phyloP scores from a whole-genome alignment of 345 rosid genomes.

The thale cress (Arabidopsis thaliana) region DNA sequence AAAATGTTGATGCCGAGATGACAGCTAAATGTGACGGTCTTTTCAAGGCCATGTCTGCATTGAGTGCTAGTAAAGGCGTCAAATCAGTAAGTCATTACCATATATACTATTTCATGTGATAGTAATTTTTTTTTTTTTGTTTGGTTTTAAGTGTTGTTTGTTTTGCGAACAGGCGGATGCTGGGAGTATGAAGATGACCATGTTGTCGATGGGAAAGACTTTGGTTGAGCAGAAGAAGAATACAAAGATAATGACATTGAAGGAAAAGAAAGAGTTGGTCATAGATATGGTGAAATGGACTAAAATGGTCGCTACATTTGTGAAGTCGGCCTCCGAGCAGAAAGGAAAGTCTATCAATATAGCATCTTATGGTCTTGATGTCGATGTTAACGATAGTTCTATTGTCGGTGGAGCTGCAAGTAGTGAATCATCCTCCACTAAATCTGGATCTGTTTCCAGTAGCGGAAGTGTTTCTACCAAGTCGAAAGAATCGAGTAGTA shows the following conservation, averaged over 20 bases:
- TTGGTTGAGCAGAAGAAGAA: constrained; percentile 32
- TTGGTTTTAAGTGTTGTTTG: background rate
- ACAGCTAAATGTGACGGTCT: constrained; percentile 8
- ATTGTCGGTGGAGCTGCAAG: background rate
- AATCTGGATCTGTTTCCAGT: background rate
- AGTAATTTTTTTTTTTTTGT: background rate
- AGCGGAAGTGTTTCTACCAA: background rate
- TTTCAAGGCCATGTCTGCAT: constrained; percentile 27
- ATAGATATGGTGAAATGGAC: constrained; percentile 37
- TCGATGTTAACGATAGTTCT: constrained; percentile 20
- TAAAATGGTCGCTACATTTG: constrained; percentile 18
- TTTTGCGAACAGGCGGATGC: constrained; percentile 24
- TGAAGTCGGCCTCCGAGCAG: constrained; percentile 31
- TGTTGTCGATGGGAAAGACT: constrained; percentile 36
- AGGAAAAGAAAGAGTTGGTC: constrained; percentile 20
- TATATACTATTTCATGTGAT: background rate
- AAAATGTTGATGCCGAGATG: constrained; percentile 20
- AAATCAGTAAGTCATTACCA: constrained; percentile 35
- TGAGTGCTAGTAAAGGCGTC: constrained; percentile 10
- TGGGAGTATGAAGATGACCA: constrained; percentile 22
- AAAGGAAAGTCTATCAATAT: constrained; percentile 38
- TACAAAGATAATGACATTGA: background rate
- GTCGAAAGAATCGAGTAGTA: background rate
- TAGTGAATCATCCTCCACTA: background rate
- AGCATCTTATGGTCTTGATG: constrained; percentile 33